These are phyloP conservation scores for Pueraria montana DNA, from an alignment of 306 rosid genomes.

Conservation along the genomic window DNA sequence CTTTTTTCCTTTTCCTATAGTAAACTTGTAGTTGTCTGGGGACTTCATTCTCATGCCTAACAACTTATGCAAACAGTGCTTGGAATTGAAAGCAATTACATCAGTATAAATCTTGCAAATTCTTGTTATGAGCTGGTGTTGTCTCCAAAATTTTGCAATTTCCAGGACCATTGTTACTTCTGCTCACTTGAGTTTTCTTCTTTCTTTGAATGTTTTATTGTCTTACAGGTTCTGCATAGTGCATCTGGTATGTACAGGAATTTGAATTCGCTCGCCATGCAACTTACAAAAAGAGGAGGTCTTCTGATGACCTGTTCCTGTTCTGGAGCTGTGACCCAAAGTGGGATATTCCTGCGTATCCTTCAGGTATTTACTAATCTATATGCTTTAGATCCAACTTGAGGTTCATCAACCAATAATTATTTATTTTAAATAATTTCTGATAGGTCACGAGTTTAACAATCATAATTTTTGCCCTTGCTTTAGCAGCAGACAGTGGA, in stretches of 20 bases:
- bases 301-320: slow-evolving; percentile 97
- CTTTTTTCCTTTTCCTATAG: no score
- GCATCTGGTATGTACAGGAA: slow-evolving; percentile 94
- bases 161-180: slow-evolving; percentile 8
- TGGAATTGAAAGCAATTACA: slow-evolving; percentile 10
- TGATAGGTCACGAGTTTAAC: not conserved
- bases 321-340: slow-evolving; percentile 92
- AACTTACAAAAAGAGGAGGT: slow-evolving; percentile 85
- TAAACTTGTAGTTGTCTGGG: no score
- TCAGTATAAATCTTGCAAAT: slow-evolving; percentile 9
- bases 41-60: no score
- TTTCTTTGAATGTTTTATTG: slow-evolving; percentile 5
- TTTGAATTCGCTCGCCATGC: slow-evolving; percentile 89
- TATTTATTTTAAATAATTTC: not conserved
- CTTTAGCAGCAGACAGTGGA: not conserved
- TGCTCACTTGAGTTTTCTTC: slow-evolving; percentile 17
- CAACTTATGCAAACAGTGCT: slow-evolving; percentile 7
- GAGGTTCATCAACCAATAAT: slow-evolving; percentile 8
- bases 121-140: slow-evolving; percentile 24
- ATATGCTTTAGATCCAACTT: slow-evolving; percentile 13
- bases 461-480: not conserved
- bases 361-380: slow-evolving; percentile 73
- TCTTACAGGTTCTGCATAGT: slow-evolving; percentile 73
- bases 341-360: slow-evolving; percentile 76
- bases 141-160: not conserved